Evolutionary conservation across 108 stramenopile species (phyloP).

Genomic region (Nitzschia inconspicua): DNA sequence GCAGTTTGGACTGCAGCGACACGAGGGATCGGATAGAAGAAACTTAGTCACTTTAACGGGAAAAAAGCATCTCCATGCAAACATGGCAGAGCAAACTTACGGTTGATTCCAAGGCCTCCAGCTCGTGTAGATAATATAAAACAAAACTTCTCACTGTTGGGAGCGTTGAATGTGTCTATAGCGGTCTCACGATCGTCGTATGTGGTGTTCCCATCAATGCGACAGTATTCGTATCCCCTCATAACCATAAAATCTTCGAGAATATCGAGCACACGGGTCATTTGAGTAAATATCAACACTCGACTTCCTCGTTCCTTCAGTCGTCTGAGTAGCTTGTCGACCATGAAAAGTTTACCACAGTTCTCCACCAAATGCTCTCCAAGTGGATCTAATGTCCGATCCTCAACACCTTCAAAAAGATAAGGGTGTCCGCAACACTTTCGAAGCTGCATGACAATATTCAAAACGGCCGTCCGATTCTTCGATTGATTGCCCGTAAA

Average conservation of each 20-base stretch:
- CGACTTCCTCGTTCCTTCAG: slow-evolving; percentile 86
- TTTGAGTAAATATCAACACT: slow-evolving; percentile 97
- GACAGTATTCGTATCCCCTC: slow-evolving; percentile 88
- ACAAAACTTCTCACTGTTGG: slow-evolving; percentile 82
- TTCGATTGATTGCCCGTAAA: slow-evolving; percentile 71
- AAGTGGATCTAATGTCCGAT: slow-evolving; percentile 79
- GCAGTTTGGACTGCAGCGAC: slow-evolving; percentile 36
- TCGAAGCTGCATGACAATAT: slow-evolving; percentile 99
- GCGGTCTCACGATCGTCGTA: slow-evolving; percentile 91
- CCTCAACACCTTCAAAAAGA: slow-evolving; percentile 96
- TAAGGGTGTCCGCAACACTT: slow-evolving; percentile 99
- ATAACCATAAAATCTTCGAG: slow-evolving; percentile 90
- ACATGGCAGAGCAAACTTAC: slow-evolving; percentile 90
- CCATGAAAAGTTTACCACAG: slow-evolving; percentile 80
- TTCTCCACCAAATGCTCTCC: slow-evolving; percentile 89
- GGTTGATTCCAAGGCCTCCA: slow-evolving; percentile 93
- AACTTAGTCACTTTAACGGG: no score
- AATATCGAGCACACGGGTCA: slow-evolving; percentile 95
- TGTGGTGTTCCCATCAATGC: slow-evolving; percentile 97
- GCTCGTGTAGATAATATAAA: slow-evolving; percentile 93
- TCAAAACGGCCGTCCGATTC: slow-evolving; percentile 80
- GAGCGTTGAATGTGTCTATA: slow-evolving; percentile 92
- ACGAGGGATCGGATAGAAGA: no score
- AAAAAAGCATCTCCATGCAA: no score
- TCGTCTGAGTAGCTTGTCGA: slow-evolving; percentile 87